Conservation (phyloP, 2,329 filamentous ascomycete species). For the Cladosporium velox region DNA sequence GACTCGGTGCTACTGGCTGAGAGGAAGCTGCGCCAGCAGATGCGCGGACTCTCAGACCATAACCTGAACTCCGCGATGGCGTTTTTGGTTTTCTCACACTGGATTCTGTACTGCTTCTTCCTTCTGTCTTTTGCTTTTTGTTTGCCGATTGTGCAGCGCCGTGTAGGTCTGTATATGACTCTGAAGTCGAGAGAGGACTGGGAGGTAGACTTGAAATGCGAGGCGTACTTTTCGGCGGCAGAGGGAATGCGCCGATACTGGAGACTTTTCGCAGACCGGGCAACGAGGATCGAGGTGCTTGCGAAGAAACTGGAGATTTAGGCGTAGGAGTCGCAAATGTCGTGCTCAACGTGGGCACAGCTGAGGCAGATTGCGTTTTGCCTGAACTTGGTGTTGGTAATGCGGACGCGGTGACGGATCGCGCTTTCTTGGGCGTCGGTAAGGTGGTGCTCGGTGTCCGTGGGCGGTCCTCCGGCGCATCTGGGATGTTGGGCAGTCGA, state of each 20-base stretch:
- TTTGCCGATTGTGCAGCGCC: conserved; percentile 37
- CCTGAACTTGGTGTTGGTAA: conserved; percentile 50
- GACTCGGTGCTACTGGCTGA: conserved; percentile 58
- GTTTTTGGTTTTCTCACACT: conserved; percentile 32
- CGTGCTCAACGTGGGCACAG: conserved; percentile 53
- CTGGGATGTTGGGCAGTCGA: conserved; percentile 55
- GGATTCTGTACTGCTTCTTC: conserved; percentile 36
- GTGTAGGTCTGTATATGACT: conserved; percentile 42
- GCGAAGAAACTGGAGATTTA: conserved; percentile 9
- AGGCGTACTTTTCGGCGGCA: conserved; percentile 72
- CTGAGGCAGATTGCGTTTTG: conserved; percentile 54
- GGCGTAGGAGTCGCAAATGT: conserved; percentile 38
- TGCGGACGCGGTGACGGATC: conserved; percentile 50
- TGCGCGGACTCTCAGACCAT: conserved; percentile 51
- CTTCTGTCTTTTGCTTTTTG: conserved; percentile 34
- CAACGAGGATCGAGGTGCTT: conserved; percentile 22
- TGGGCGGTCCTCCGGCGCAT: conserved; percentile 26
- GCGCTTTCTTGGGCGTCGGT: conserved; percentile 43
- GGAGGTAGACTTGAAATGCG: conserved; percentile 63
- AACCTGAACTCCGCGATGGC: conserved; percentile 35
- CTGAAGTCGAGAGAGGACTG: conserved; percentile 53
- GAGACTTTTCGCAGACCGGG: conserved; percentile 72
- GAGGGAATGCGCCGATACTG: conserved; percentile 91
- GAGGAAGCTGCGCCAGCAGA: conserved; percentile 35
- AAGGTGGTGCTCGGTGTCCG: conserved; percentile 31